phyloP scores from a whole-genome alignment of 2,329 filamentous ascomycete species.

The Onygenales sp. region DNA sequence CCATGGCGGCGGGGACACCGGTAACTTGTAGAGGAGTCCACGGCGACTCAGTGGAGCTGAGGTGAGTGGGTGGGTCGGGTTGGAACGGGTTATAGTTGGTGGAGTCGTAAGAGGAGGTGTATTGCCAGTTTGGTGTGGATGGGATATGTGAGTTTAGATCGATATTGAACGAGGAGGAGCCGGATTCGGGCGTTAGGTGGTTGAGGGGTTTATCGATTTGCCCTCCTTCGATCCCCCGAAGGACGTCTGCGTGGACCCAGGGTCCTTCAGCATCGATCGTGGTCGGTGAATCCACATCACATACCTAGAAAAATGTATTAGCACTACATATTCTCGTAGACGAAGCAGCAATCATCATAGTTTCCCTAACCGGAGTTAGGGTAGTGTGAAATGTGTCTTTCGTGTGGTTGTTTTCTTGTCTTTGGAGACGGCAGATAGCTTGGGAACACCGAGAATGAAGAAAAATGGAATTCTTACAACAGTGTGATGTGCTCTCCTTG shows the following conservation, averaged over 20 bases:
- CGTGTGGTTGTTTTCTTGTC: too few species aligned
- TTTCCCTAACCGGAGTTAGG: too few species aligned
- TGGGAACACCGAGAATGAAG: neutral
- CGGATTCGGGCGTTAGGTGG: neutral
- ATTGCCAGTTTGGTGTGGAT: neutral
- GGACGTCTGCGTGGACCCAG: constrained; percentile 20
- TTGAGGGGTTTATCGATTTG: neutral
- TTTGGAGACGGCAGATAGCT: too few species aligned
- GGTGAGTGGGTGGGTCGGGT: neutral
- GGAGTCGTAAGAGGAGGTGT: neutral
- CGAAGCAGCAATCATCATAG: neutral
- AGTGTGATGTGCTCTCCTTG: neutral
- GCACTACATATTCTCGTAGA: neutral
- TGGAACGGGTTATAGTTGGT: neutral
- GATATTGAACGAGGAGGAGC: neutral
- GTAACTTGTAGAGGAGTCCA: constrained; percentile 26
- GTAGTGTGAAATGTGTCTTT: too few species aligned
- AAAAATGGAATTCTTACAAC: neutral
- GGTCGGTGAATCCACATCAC: neutral
- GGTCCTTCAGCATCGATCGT: constrained; percentile 5
- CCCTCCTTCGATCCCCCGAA: constrained; percentile 23
- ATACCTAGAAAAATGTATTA: neutral
- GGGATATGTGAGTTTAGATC: neutral
- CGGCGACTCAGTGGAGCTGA: constrained; percentile 14
- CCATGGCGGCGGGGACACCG: constrained; percentile 13